These are phyloP conservation scores for Isabelozyma pseudorhagii DNA, from an alignment of 805 yeast genomes.

Conservation along the genomic window DNA sequence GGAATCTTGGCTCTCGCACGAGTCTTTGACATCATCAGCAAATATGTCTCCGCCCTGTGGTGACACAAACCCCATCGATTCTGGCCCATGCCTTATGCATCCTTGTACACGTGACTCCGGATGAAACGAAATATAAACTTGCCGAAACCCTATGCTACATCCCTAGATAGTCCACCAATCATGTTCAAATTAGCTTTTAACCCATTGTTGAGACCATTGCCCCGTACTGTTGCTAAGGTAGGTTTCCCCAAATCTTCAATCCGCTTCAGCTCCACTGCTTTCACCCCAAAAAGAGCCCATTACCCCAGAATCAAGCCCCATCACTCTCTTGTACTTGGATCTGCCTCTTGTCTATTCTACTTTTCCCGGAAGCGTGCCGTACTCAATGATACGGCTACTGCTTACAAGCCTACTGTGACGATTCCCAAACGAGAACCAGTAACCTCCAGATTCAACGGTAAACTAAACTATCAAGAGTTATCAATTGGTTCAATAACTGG, in stretches of 20 bases:
- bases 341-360: background rate
- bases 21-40: too few species aligned
- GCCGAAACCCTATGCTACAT: background rate
- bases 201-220: background rate
- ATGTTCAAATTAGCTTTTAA: background rate
- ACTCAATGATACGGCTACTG: background rate
- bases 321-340: background rate
- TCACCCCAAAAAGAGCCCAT: background rate
- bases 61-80: background rate
- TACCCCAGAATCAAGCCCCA: background rate
- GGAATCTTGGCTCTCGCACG: background rate
- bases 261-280: background rate
- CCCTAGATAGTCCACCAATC: background rate
- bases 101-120: background rate
- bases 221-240: background rate
- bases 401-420: background rate
- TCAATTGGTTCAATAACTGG: conserved; percentile 65
- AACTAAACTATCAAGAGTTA: conserved; percentile 57
- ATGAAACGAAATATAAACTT: background rate
- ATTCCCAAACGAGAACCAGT: background rate
- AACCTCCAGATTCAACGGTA: conserved; percentile 34
- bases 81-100: background rate
- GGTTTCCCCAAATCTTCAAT: background rate
- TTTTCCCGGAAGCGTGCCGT: background rate
- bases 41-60: background rate